Percentiles rank a stretch among this genome's conserved stretches.
phyloP scores from a whole-genome alignment of 2,329 filamentous ascomycete genomes.

The Colletotrichum sp. region DNA sequence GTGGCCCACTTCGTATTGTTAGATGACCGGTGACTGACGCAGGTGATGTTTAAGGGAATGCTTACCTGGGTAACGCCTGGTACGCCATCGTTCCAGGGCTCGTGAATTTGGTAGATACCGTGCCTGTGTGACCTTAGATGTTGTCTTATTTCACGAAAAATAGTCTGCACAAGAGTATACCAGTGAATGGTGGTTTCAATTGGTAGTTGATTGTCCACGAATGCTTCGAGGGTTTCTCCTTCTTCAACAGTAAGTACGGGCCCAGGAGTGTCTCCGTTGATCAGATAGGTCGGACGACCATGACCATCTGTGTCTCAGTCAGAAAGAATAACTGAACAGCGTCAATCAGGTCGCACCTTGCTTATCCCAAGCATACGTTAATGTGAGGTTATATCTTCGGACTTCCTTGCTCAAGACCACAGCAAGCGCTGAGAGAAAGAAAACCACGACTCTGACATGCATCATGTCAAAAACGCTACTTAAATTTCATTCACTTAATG shows the following conservation, averaged over 20 bases:
- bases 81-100: constrained; percentile 12
- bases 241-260: not conserved
- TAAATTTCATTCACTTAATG: not conserved
- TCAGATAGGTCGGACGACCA: not conserved
- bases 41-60: not conserved
- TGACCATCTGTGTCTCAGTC: not conserved
- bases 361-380: not conserved
- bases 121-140: not conserved
- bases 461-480: not conserved
- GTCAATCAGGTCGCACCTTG: not conserved
- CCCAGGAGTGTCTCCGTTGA: constrained; percentile 1
- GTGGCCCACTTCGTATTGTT: not conserved
- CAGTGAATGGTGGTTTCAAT: constrained; percentile 10
- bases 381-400: not conserved
- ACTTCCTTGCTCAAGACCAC: not conserved
- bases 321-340: not conserved
- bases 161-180: not conserved
- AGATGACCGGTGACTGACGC: not conserved
- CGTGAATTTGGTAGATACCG: constrained; percentile 4
- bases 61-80: constrained; percentile 1
- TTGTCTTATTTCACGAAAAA: not conserved
- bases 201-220: constrained; percentile 2
- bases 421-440: not conserved
- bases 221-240: not conserved
- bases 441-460: no score